Percentiles rank a stretch among this genome's conserved stretches.
Conservation (phyloP, 805 yeast species). For the Babjeviella inositovora region DNA sequence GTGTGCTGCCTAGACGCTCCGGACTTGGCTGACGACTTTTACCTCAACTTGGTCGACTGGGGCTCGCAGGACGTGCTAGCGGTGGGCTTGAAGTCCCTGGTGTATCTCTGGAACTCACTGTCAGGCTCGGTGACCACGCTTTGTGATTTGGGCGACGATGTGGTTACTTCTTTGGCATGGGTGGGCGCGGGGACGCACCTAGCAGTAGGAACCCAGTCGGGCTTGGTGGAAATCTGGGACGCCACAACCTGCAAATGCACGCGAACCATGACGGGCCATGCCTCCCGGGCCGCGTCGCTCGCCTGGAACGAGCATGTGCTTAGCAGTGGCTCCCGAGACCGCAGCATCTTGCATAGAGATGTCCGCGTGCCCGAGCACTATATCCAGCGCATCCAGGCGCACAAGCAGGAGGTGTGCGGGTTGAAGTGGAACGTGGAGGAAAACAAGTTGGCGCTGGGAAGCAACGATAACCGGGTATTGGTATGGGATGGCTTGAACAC, state of each 20-base stretch:
- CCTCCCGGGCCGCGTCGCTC: slow-evolving; percentile 67
- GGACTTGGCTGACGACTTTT: slow-evolving; percentile 85
- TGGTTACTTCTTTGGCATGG: slow-evolving; percentile 80
- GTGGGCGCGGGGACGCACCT: slow-evolving; percentile 87
- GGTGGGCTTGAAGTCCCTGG: slow-evolving; percentile 80
- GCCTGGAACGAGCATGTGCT: slow-evolving; percentile 91
- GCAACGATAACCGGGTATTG: slow-evolving; percentile 76
- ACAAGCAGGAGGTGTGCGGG: slow-evolving; percentile 94
- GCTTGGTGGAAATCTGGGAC: slow-evolving; percentile 91
- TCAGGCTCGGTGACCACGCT: slow-evolving; percentile 72
- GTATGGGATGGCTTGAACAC: slow-evolving; percentile 75
- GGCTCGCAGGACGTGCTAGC: slow-evolving; percentile 79
- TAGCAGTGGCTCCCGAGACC: slow-evolving; percentile 77
- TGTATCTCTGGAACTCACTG: slow-evolving; percentile 81
- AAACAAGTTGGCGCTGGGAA: slow-evolving; percentile 88
- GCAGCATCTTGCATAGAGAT: slow-evolving; percentile 76
- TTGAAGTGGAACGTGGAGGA: slow-evolving; percentile 86
- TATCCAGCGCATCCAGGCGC: slow-evolving; percentile 54
- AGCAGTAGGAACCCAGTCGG: slow-evolving; percentile 81
- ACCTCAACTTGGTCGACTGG: slow-evolving; percentile 89
- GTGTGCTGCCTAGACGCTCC: slow-evolving; percentile 94
- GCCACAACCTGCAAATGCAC: slow-evolving; percentile 69
- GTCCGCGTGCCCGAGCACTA: slow-evolving; percentile 78
- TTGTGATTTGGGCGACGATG: slow-evolving; percentile 60
- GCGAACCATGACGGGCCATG: slow-evolving; percentile 87